Evolutionary conservation across 2,329 filamentous ascomycete genomes (phyloP), one percentile per base, ranked within the genome.

Genomic region (Botrytis byssoidea): DNA sequence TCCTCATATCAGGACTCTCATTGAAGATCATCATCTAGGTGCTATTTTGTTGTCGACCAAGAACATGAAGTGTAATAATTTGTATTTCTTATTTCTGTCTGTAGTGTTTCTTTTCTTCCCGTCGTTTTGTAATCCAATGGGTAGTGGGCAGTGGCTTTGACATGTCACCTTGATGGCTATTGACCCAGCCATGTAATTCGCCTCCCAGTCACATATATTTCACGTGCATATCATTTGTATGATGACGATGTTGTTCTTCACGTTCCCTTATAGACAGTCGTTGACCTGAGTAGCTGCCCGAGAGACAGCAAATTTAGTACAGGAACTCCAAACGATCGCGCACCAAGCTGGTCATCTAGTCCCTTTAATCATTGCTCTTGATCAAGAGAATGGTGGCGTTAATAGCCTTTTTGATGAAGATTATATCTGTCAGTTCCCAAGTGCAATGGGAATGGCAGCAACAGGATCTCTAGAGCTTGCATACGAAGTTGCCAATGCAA

Each of bases 351-450:
- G 95, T 32, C 95, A 98, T 82, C 92, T 93, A 4, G 91, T 95
- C 4, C 96, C 96, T 3, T 85, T 99, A 29, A 86, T 97, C 72
- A 98, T 99, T 78, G 95, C 93, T 57, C 85, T 98, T 55, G 96
- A 98, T 81, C 96, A 99, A 82, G 96, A 99, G 82, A 98, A 99
- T 89, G 96, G 96, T 76, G 95, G 95, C 4, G 95, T 98, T 82
- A 98, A 98, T 84, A 97, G 94, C 83, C 88, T 98, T 3, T 98
- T 97, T 80, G 95, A 98, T 82, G 94, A 97, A 78, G 93, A 96
- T 80, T 96, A 95, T 81, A 95, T 98, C 78, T 94, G 94, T 77
- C 96, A 98, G 81, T 99, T 97, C 78, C 96, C 96, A 14, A 97
- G 95, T 80, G 93, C 95, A 76, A 98, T 99, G 95, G 95, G 95